Conservation (phyloP, 768 basidiomycete species). For the Fomitopsis pulvina region DNA sequence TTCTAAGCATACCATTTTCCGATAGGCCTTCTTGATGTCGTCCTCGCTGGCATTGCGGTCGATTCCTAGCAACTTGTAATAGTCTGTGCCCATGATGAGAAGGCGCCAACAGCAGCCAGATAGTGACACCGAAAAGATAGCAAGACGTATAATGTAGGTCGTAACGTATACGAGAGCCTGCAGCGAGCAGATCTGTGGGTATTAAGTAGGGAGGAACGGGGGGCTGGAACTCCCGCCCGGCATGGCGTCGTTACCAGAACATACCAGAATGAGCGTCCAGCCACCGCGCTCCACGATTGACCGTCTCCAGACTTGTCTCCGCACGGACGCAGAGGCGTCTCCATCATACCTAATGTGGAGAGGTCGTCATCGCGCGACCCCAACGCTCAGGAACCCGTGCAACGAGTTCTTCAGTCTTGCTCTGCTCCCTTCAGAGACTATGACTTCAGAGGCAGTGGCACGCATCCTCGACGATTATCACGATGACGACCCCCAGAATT, state of each 20-base stretch:
- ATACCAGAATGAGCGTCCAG: no score
- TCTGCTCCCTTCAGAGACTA: background rate
- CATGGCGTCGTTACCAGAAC: slow-evolving; percentile 21
- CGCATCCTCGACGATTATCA: slow-evolving; percentile 1
- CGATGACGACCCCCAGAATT: slow-evolving; percentile 17
- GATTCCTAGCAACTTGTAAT: slow-evolving; percentile 81
- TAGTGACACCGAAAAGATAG: background rate
- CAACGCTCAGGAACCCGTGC: slow-evolving; percentile 10
- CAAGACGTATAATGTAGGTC: slow-evolving; percentile 7
- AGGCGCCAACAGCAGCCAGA: background rate
- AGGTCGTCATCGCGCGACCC: no score
- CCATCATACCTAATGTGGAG: no score
- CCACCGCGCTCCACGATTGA: no score
- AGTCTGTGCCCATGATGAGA: slow-evolving; percentile 70
- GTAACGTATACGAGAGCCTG: slow-evolving; percentile 1
- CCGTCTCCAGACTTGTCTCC: no score
- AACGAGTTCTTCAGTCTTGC: background rate
- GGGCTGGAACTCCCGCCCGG: slow-evolving; percentile 2
- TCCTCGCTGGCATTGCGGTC: slow-evolving; percentile 70
- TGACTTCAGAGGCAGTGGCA: background rate
- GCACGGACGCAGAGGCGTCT: no score
- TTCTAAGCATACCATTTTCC: slow-evolving; percentile 65
- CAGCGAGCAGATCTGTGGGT: background rate
- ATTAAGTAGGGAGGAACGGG: background rate
- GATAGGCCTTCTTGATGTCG: slow-evolving; percentile 91